Conservation (phyloP, 2,329 filamentous ascomycete genomes). For the Sporothrix luriei region DNA sequence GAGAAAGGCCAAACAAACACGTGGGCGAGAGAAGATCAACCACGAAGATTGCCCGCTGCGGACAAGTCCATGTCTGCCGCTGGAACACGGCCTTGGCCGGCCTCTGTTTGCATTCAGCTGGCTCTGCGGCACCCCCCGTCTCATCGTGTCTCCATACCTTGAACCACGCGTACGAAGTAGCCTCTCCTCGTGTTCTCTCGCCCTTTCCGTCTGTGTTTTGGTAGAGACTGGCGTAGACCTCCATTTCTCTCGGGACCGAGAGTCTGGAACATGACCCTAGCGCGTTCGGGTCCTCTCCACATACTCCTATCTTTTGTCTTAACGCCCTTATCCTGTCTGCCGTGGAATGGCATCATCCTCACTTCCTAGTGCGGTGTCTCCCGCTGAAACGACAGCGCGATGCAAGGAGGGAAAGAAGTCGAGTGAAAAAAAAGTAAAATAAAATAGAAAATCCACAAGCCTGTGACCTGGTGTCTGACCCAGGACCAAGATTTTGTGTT, state of each 20-base stretch:
- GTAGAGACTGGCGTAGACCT: background rate
- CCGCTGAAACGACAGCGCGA: background rate
- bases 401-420: background rate
- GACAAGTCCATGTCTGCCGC: background rate
- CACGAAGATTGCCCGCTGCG: background rate
- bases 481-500: conserved; percentile 8
- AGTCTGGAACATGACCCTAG: background rate
- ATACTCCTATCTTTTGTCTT: conserved; percentile 6
- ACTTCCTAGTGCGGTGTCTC: background rate
- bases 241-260: conserved; percentile 18
- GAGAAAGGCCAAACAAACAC: background rate
- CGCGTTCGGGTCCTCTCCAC: background rate
- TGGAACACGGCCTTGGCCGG: too few species aligned
- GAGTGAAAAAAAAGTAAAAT: background rate
- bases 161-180: background rate
- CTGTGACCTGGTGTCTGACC: background rate
- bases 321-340: background rate
- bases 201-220: background rate
- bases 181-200: background rate
- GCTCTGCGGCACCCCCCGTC: background rate
- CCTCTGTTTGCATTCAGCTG: background rate
- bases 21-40: conserved; percentile 15
- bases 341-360: background rate
- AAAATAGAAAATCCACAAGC: background rate
- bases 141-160: background rate